Percentiles rank a stretch among this genome's conserved stretches.
phyloP scores from a whole-genome alignment of 2,329 filamentous ascomycete species.

The Fusarium buxicola region DNA sequence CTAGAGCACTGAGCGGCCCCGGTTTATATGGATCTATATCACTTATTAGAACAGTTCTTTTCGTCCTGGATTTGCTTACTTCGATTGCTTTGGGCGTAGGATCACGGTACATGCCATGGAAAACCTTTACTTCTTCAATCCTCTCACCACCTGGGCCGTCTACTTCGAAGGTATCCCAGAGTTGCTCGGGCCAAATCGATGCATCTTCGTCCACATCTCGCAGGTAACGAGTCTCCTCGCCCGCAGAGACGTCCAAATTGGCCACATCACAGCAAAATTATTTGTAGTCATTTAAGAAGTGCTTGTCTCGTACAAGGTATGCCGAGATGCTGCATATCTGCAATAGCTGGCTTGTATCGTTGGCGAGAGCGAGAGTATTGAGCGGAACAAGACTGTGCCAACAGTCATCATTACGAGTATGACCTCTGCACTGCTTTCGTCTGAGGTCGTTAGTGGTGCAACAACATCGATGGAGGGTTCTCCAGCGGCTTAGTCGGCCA shows the following conservation, averaged over 20 bases:
- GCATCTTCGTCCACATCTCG: neutral
- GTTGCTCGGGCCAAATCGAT: neutral
- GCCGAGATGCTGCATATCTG: neutral
- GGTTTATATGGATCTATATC: neutral
- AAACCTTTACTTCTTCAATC: neutral
- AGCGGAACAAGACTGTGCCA: neutral
- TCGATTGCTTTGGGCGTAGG: neutral
- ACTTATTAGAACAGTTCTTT: neutral
- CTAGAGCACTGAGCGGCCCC: neutral
- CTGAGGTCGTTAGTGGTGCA: too few relatives aligned
- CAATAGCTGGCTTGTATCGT: neutral
- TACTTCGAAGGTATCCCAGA: neutral
- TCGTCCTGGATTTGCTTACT: neutral
- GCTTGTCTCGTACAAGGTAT: neutral
- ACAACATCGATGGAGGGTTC: too few relatives aligned
- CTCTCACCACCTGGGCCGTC: neutral
- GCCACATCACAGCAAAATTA: neutral
- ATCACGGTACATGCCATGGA: neutral
- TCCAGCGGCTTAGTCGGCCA: too few relatives aligned
- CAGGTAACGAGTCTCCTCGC: neutral
- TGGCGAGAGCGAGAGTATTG: neutral
- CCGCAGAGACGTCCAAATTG: neutral
- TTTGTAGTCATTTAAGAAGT: neutral
- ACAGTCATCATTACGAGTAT: neutral
- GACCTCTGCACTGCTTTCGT: neutral